Evolutionary conservation across 805 yeast genomes (phyloP).

Genomic region (Cyberlindnera euphorbiae): DNA sequence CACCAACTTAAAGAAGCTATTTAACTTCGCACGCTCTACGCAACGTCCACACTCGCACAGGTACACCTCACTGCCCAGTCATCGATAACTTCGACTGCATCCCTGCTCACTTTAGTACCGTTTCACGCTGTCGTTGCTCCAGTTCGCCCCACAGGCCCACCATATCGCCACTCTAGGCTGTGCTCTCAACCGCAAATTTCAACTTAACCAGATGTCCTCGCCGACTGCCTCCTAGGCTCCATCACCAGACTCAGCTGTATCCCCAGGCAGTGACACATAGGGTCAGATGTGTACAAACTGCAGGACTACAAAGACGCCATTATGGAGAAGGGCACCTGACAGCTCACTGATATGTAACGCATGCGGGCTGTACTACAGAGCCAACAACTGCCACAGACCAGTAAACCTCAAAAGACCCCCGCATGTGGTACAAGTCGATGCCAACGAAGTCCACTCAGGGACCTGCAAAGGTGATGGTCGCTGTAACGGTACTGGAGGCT

Average conservation of each 20-base stretch:
- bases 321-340: constrained; percentile 88
- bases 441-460: constrained; percentile 21
- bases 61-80: too few relatives aligned
- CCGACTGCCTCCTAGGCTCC: not conserved
- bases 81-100: too few relatives aligned
- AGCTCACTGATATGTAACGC: constrained; percentile 94
- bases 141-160: too few relatives aligned
- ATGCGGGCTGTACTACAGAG: constrained; percentile 83
- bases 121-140: too few relatives aligned
- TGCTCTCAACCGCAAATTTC: too few relatives aligned
- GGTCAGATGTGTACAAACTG: constrained; percentile 68
- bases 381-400: constrained; percentile 91
- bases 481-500: constrained; percentile 87
- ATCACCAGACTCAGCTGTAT: constrained; percentile 1
- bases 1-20: too few relatives aligned
- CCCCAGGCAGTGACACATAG: constrained; percentile 5
- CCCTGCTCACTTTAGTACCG: too few relatives aligned
- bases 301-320: constrained; percentile 82
- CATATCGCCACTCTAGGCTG: too few relatives aligned
- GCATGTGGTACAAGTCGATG: constrained; percentile 80
- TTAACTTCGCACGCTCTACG: too few relatives aligned
- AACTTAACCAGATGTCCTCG: too few relatives aligned
- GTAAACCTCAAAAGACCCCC: constrained; percentile 68
- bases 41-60: too few relatives aligned
- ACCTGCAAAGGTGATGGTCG: constrained; percentile 38